phyloP scores from a whole-genome alignment of 768 basidiomycete genomes.

The Phylloporus arenicola region DNA sequence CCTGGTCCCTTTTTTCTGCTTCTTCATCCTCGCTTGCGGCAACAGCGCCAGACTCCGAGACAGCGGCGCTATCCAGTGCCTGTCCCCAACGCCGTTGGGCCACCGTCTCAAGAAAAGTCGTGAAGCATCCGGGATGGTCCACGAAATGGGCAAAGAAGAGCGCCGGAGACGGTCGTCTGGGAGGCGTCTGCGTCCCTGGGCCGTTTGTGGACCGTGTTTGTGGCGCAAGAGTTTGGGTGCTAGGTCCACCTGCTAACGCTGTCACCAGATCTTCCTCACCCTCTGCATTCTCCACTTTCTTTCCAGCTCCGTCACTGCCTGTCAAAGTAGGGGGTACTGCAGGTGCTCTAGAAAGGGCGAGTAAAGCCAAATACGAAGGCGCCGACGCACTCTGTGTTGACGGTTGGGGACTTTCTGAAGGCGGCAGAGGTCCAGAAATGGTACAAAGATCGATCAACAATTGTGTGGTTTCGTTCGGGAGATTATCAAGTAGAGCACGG shows the following conservation, averaged over 20 bases:
- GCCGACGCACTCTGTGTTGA: slow-evolving; percentile 21
- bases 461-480: slow-evolving; percentile 86
- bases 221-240: slow-evolving; percentile 6
- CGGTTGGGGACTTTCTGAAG: slow-evolving; percentile 20
- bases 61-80: slow-evolving; percentile 39
- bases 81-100: slow-evolving; percentile 79
- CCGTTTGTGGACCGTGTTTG: slow-evolving; percentile 6
- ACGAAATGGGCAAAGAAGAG: slow-evolving; percentile 94
- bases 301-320: slow-evolving; percentile 21
- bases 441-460: slow-evolving; percentile 92
- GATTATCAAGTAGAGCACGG: slow-evolving; percentile 71
- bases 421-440: slow-evolving; percentile 45
- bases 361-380: slow-evolving; percentile 75
- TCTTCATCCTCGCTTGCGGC: slow-evolving; percentile 37
- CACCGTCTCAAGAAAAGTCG: slow-evolving; percentile 84
- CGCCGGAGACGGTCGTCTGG: slow-evolving; percentile 69
- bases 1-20: slow-evolving; percentile 61
- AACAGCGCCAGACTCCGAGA: slow-evolving; percentile 8
- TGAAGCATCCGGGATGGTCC: slow-evolving; percentile 78
- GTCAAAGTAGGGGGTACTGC: slow-evolving; percentile 39
- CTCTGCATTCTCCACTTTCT: slow-evolving; percentile 14
- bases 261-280: slow-evolving; percentile 17
- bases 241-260: slow-evolving; percentile 25
- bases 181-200: slow-evolving; percentile 25
- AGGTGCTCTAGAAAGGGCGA: slow-evolving; percentile 62